Evolutionary conservation across 225 moss, liverwort and hornwort species (phyloP).

Genomic region (Sphagnum contortum): DNA sequence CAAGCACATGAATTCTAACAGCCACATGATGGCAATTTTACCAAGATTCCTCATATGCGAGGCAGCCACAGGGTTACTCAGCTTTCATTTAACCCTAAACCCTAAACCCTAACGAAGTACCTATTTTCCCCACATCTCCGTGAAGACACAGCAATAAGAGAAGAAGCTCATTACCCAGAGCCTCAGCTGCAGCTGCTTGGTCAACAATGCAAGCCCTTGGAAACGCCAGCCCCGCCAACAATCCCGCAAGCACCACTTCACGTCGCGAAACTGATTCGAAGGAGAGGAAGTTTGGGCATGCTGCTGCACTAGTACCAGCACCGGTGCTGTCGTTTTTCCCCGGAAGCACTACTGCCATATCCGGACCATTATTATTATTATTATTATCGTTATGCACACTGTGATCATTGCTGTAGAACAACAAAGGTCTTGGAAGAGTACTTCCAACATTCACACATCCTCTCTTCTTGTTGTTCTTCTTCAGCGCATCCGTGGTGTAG

Average conservation of each 20-base stretch:
- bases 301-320: constrained; percentile 5
- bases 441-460: constrained; percentile 3
- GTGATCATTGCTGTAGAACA: neutral
- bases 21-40: too few species aligned
- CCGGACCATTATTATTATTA: neutral
- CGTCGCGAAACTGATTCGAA: constrained; percentile 40
- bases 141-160: too few species aligned
- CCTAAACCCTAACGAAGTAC: too few species aligned
- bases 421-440: constrained; percentile 1
- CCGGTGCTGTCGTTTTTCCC: constrained; percentile 6
- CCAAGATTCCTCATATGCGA: too few species aligned
- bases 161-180: constrained; percentile 28
- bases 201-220: constrained; percentile 18
- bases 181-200: constrained; percentile 31
- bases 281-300: constrained; percentile 3
- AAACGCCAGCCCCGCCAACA: constrained; percentile 40
- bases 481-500: too few species aligned
- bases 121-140: too few species aligned
- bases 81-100: neutral
- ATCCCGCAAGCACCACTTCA: constrained; percentile 45
- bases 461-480: neutral
- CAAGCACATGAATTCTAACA: too few species aligned
- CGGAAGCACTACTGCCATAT: neutral
- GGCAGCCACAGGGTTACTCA: neutral
- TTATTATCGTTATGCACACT: neutral